phyloP scores from a whole-genome alignment of 1,284 basidiomycete species.

The Trametes hirsuta region DNA sequence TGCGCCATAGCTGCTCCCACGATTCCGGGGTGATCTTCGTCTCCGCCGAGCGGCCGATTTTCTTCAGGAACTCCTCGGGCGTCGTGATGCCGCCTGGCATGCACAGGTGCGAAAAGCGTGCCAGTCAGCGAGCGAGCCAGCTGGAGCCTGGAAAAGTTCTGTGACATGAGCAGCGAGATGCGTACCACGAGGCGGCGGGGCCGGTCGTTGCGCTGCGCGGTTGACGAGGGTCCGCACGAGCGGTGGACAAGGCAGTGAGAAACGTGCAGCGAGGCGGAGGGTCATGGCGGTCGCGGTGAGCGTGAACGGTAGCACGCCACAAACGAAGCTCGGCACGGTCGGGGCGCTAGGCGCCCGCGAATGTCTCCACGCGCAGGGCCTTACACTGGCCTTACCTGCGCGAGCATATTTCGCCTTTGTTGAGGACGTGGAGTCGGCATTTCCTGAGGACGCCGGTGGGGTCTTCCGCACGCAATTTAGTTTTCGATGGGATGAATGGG shows the following conservation, averaged over 20 bases:
- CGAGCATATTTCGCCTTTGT: too few relatives aligned
- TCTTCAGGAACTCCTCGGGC: constrained; percentile 66
- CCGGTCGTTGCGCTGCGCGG: constrained; percentile 40
- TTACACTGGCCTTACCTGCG: neutral
- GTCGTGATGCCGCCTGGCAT: constrained; percentile 48
- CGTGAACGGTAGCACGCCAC: constrained; percentile 2
- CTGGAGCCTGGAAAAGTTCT: neutral
- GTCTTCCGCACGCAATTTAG: too few relatives aligned
- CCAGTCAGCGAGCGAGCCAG: constrained; percentile 14
- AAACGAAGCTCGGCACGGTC: constrained; percentile 2
- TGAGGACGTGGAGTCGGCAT: too few relatives aligned
- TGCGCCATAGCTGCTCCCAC: constrained; percentile 74
- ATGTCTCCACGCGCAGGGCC: neutral
- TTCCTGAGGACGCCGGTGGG: too few relatives aligned
- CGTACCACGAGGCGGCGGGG: constrained; percentile 35
- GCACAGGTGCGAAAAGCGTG: constrained; percentile 11
- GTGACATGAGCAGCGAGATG: constrained; percentile 1
- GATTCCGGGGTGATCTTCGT: constrained; percentile 60
- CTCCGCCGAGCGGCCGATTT: constrained; percentile 69
- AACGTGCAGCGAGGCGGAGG: constrained; percentile 16
- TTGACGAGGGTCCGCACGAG: constrained; percentile 44
- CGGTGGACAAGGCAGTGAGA: constrained; percentile 12
- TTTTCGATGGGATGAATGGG: too few relatives aligned
- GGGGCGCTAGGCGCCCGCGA: constrained; percentile 1
- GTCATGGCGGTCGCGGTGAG: constrained; percentile 15